Conservation (phyloP, 768 basidiomycete species). For the Agaricus subrufescens region DNA sequence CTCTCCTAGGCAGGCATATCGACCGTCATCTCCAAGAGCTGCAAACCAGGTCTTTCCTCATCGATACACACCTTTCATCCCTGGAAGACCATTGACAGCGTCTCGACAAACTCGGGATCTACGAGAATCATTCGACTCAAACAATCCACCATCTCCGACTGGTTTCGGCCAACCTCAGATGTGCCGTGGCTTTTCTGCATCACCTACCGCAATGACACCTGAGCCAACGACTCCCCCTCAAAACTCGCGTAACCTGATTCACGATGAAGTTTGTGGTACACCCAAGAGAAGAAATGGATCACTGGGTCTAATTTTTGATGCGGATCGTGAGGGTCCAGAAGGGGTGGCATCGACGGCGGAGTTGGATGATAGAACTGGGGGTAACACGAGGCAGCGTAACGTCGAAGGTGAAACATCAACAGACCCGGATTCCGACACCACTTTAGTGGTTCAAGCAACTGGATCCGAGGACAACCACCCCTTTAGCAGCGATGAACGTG, state of each 20-base stretch:
- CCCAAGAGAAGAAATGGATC: not conserved
- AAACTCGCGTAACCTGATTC: not conserved
- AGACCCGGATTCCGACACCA: not conserved
- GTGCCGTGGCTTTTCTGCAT: not conserved
- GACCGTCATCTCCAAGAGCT: too few species aligned
- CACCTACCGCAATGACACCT: not conserved
- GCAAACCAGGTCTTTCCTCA: too few species aligned
- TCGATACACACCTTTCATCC: not conserved
- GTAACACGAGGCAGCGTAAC: too few species aligned
- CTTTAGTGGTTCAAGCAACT: not conserved
- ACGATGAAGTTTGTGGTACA: not conserved
- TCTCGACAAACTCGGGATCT: too few species aligned
- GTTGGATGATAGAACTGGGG: not conserved
- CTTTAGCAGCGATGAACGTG: not conserved
- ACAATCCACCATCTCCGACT: not conserved
- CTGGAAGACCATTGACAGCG: not conserved
- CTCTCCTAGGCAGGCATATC: too few species aligned
- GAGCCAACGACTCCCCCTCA: not conserved
- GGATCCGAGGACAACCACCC: not conserved
- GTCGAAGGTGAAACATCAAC: not conserved
- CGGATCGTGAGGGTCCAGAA: not conserved
- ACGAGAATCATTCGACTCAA: not conserved
- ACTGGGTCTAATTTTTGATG: not conserved
- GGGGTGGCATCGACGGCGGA: not conserved
- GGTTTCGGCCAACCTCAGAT: not conserved